Evolutionary conservation across 164 flowering plant species (phyloP), one percentile per base, ranked within the genome.

Genomic region (Akebia trifoliata): DNA sequence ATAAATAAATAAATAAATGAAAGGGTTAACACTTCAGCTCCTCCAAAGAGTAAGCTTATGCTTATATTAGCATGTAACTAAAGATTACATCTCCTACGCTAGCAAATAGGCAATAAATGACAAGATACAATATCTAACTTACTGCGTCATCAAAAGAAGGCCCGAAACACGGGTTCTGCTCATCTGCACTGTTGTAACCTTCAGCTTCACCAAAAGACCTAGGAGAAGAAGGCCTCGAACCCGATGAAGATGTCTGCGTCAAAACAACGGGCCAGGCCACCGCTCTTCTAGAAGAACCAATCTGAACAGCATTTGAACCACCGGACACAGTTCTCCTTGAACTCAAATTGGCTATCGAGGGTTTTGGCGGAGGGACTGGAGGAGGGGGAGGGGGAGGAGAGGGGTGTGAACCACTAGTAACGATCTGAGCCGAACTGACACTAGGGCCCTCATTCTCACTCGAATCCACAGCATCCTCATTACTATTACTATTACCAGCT

Each of bases 171-270:
- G 92, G 81, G 18, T 39, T 78, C 70, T 90, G 99, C 76, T 94
- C 99, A 74, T 94, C 99, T 18, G 99, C 93, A 64, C 97, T 94
- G 66, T 94, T 94, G 67, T 94, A 94, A n/a, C 96, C 99, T 64
- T 94, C 99, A 56, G 48, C 80, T 44, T 94, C 99, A 68, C 74
- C 81, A 62, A 76, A 90, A 39, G 90, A 74, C 71, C 91, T 76
- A 11, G 99, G 99, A 62, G 99, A 94, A 49, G 99, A 78, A 50
- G 99, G 91, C 22, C 80, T 77, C 6, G 99, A 90, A 28, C 69
- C 87, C 26, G 96, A 62, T 9, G 94, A 86, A 8, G 94, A 78
- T 40, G 81, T 71, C 61, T 87, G 75, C 31, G 81, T 59, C 8
- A 90, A 72, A 60, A 80, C 81, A 61, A 77, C 68, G 31, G 96